Conservation (phyloP, 345 rosid species). For the Salix arbutifolia region DNA sequence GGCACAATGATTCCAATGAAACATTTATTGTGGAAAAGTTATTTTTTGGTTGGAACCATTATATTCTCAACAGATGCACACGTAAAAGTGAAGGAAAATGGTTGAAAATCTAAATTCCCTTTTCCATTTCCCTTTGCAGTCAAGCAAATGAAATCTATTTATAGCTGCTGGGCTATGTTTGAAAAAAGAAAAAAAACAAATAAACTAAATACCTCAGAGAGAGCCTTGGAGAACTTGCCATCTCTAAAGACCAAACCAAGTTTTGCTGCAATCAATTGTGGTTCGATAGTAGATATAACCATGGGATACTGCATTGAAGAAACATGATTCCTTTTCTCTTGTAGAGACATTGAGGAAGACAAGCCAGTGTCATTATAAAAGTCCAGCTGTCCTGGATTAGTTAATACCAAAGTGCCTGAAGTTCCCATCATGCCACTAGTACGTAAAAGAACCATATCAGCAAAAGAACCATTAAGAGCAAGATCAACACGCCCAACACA, state of each 20-base stretch:
- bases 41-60: neutral
- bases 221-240: conserved; percentile 14
- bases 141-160: neutral
- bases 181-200: neutral
- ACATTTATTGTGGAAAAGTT: conserved; percentile 1
- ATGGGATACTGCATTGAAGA: conserved; percentile 22
- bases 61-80: neutral
- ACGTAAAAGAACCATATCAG: conserved; percentile 22
- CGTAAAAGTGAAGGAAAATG: neutral
- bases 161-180: neutral
- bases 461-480: conserved; percentile 30
- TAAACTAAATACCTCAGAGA: conserved; percentile 21
- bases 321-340: conserved; percentile 16
- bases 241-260: conserved; percentile 11
- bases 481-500: conserved; percentile 25
- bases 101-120: neutral
- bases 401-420: conserved; percentile 20
- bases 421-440: conserved; percentile 7
- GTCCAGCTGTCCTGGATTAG: conserved; percentile 31
- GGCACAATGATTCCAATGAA: neutral
- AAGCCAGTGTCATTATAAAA: conserved; percentile 23
- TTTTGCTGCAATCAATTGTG: conserved; percentile 21
- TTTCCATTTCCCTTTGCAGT: neutral
- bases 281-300: conserved; percentile 23
- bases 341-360: conserved; percentile 9